Evolutionary conservation across 768 basidiomycete genomes (phyloP).

Genomic region (Amanita subjunquillea): DNA sequence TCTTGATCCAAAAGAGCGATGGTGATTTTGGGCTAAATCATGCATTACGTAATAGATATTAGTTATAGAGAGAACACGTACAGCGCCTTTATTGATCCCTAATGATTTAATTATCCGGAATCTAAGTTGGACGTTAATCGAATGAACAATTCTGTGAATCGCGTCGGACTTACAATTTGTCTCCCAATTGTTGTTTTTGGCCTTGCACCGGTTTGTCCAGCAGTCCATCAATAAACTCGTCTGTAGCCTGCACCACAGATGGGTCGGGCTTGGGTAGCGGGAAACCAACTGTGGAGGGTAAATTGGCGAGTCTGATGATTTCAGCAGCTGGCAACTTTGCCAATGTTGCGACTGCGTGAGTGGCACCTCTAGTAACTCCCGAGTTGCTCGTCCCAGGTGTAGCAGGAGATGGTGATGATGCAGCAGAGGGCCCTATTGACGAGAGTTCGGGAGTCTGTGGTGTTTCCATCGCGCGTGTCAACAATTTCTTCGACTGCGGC

Average conservation of each 20-base stretch:
- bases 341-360: slow-evolving; percentile 60
- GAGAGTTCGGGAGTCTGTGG: slow-evolving; percentile 74
- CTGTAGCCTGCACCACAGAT: slow-evolving; percentile 54
- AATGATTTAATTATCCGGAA: slow-evolving; percentile 63
- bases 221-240: slow-evolving; percentile 60
- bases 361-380: slow-evolving; percentile 6
- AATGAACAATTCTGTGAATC: slow-evolving; percentile 2
- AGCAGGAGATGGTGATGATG: slow-evolving; percentile 56
- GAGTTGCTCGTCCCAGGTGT: slow-evolving; percentile 8
- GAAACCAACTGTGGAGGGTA: slow-evolving; percentile 36
- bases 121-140: slow-evolving; percentile 12
- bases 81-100: slow-evolving; percentile 77
- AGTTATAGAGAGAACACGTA: slow-evolving; percentile 23
- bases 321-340: slow-evolving; percentile 67
- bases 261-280: slow-evolving; percentile 65
- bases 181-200: slow-evolving; percentile 76
- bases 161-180: slow-evolving; percentile 49
- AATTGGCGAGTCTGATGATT: slow-evolving; percentile 57
- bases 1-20: slow-evolving; percentile 78
- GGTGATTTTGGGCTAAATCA: slow-evolving; percentile 65
- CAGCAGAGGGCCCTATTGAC: slow-evolving; percentile 62
- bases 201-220: slow-evolving; percentile 40
- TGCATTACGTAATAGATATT: neutral
- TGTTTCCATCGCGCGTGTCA: slow-evolving; percentile 31
- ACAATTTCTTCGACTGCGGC: slow-evolving; percentile 52